Base-by-base conservation (phyloP, 208 protist species). In the Leishmania tarentolae region DNA sequence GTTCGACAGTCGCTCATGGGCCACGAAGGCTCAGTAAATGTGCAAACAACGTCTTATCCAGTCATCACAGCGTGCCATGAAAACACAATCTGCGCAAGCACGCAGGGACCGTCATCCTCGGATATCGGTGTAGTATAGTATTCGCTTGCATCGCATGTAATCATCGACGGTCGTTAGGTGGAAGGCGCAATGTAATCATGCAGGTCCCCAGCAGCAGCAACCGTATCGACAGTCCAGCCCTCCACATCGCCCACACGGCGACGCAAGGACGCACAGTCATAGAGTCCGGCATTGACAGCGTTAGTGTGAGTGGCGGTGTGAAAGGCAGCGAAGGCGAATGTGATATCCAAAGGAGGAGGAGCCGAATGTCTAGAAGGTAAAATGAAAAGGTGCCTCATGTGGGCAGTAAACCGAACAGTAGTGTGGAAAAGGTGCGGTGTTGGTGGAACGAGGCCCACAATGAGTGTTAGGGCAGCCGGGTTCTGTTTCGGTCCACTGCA, bases 111-210 rank as follows among this genome's bases (percentile, higher is more conserved):
- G 6, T 35, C 57, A 65, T 24, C 19, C 57, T 65, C 57, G 57
- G 47, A 52, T 52, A 52, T 52, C 47, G 47, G 47, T 52, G 47
- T 52, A 52, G 47, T 52, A 52, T 52, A 52, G 47, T 52, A 52
- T 52, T 52, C 47, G 15, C 47, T 78, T 78, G 75, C 75, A 78
- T 78, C 75, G 57, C 68, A 76, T 82, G 24, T 82, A 82, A 82
- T 82, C 78, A 82, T 76, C 57, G 42, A 70, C 21, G 31, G 59
- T 78, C 75, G 75, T 78, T 78, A 78, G 75, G 75, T 78, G 75
- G 75, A 70, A 76, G 78, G 69, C 56, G 63, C 80, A 72, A 70
- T 56, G 69, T 76, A 82, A 82, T 74, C 78, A 82, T 53, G 37
- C 44, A 73, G 76, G 61, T 71, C 76, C 47, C 11, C 47, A 52